Percentiles rank a stretch among this genome's conserved stretches.
phyloP scores from a whole-genome alignment of 2,329 filamentous ascomycete species.

The Decorospora gaudefroyi region DNA sequence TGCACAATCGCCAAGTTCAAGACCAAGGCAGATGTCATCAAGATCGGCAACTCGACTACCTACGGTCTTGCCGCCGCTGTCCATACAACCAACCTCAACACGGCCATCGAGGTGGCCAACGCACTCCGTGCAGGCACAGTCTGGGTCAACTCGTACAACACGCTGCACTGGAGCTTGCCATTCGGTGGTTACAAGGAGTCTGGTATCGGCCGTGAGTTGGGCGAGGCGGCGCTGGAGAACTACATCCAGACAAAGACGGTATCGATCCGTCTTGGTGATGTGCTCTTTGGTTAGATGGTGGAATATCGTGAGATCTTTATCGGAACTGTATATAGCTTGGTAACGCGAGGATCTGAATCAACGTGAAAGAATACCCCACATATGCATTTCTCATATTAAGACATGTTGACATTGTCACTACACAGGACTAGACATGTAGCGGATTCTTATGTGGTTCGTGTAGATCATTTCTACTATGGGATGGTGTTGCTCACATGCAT shows the following conservation, averaged over 20 bases:
- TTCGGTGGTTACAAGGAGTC: slow-evolving; percentile 58
- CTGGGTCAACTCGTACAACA: slow-evolving; percentile 73
- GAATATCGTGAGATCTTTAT: not conserved
- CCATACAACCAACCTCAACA: slow-evolving; percentile 79
- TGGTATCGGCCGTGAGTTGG: slow-evolving; percentile 56
- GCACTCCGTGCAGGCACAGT: slow-evolving; percentile 70
- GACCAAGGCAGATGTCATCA: slow-evolving; percentile 71
- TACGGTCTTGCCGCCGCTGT: slow-evolving; percentile 79
- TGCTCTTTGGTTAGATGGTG: slow-evolving; percentile 53
- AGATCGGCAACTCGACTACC: slow-evolving; percentile 71
- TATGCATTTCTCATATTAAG: no score
- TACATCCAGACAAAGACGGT: slow-evolving; percentile 53
- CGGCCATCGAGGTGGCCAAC: slow-evolving; percentile 75
- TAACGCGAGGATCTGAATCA: slow-evolving; percentile 10
- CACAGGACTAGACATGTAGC: no score
- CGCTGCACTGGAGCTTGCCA: slow-evolving; percentile 68
- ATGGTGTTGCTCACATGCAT: no score
- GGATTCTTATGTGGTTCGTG: no score
- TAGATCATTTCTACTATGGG: no score
- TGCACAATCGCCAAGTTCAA: slow-evolving; percentile 76
- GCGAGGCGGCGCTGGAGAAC: slow-evolving; percentile 56
- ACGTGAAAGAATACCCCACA: slow-evolving; percentile 23
- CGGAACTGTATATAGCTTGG: slow-evolving; percentile 19
- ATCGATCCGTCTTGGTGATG: slow-evolving; percentile 55
- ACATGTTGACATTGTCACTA: no score